Conservation (phyloP, 1,284 basidiomycete genomes). For the Cryptococcus sp. region DNA sequence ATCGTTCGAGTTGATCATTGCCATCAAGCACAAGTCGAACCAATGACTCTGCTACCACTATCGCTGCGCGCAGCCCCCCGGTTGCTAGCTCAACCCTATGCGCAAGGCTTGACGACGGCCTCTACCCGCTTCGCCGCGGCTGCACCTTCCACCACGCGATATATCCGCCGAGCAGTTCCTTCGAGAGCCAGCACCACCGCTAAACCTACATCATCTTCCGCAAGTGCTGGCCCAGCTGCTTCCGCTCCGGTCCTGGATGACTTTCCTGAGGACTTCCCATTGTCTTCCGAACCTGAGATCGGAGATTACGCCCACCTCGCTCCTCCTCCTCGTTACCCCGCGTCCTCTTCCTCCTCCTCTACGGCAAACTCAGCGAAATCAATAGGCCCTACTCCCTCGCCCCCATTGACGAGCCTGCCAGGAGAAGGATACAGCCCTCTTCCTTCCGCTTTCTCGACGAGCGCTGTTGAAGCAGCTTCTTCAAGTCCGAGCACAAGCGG, state of each 20-base stretch:
- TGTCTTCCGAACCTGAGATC: conserved; percentile 6
- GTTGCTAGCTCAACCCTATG: too few relatives aligned
- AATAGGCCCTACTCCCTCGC: conserved; percentile 10
- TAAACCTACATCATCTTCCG: conserved; percentile 2
- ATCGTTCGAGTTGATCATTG: background rate
- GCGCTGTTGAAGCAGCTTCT: conserved; percentile 1
- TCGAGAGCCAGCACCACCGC: conserved; percentile 2
- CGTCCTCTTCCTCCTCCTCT: background rate
- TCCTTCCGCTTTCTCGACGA: conserved; percentile 4
- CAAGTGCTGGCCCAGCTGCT: background rate
- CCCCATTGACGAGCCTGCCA: conserved; percentile 22
- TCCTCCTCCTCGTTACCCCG: conserved; percentile 1
- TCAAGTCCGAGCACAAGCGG: conserved; percentile 7
- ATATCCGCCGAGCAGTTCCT: conserved; percentile 9
- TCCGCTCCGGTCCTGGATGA: conserved; percentile 1
- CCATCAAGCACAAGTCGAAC: too few relatives aligned
- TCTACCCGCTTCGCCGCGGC: conserved; percentile 5
- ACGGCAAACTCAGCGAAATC: background rate
- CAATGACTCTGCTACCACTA: too few relatives aligned
- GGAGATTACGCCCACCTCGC: conserved; percentile 26
- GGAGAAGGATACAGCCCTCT: conserved; percentile 25
- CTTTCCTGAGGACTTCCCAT: background rate
- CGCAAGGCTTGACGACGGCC: too few relatives aligned
- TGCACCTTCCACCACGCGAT: conserved; percentile 8
- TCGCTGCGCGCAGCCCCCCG: too few relatives aligned